Base-by-base conservation (phyloP, 2,329 filamentous ascomycete genomes). In the Aspergillus clavatus region DNA sequence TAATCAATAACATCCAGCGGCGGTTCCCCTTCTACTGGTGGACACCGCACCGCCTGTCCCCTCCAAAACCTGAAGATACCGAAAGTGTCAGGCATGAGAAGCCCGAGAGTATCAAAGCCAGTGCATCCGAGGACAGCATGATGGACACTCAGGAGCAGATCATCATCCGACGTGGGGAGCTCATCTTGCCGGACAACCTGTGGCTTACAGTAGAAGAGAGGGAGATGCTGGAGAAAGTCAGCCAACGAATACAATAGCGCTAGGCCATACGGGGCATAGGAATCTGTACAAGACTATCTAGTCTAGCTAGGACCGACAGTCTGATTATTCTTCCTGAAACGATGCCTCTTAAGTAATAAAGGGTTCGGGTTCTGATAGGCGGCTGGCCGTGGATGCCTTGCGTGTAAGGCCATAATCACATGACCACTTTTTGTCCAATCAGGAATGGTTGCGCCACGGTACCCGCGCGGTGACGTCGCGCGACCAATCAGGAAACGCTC, bases 11-110 rank as follows among this genome's bases (percentile, higher is more conserved):
- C 50, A 67, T 87, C 2, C 79, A 84, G 59, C 72, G 82, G 7
- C 72, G 74, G 14, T 89, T 80, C 50, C 86, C 86, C 0, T 52
- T 78, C 2, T 88, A 86, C 61, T 89, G 85, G 85, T 87, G 68
- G 68, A 70, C 67, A 1, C 57, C 67, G 8, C 57, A 62, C 19
- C 52, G 58, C 19, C 52, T 71, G 1, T 43, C 52, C 1, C 42
- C 37, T 8, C 40, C 35, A 10, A 21, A 43, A 36, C 26, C 7
- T 6, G 29, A 45, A 3, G 58, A 63, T 22, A 10, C 45, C 3
- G 61, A 65, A 42, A 49, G 42, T 10, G 51, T 44, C 19, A 44
- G 16, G 5, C 29, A 42, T 7, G 41, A 40, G 1, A 59, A 64
- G 40, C 39, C 51, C 49, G 31, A 19, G 14, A 48, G 45, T 29